Conservation (phyloP, 2,329 filamentous ascomycete genomes). For the Ascochyta lentis region DNA sequence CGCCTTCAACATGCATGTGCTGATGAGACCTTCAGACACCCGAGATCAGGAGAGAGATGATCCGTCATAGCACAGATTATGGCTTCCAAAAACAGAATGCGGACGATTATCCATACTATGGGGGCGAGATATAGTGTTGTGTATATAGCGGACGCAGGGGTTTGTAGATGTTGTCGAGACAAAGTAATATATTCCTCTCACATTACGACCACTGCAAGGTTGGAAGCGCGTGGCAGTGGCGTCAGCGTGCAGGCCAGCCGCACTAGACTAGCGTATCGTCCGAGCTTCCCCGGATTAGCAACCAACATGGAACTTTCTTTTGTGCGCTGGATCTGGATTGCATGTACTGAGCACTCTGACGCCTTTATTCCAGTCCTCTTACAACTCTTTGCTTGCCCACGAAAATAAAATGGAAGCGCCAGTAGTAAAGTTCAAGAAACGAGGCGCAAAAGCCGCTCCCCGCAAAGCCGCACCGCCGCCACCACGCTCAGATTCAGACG, state of each 20-base stretch:
- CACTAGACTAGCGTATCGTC: slow-evolving; percentile 7
- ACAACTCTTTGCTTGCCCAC: not conserved
- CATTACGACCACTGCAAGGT: not conserved
- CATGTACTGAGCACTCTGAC: not conserved
- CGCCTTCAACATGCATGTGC: not conserved
- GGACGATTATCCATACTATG: slow-evolving; percentile 1
- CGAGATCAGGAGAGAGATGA: slow-evolving; percentile 17
- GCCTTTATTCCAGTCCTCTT: no score
- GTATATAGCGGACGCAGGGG: no score
- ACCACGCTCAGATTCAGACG: slow-evolving; percentile 57
- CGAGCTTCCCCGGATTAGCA: slow-evolving; percentile 16
- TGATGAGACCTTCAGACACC: not conserved
- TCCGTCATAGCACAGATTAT: slow-evolving; percentile 16
- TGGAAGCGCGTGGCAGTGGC: not conserved
- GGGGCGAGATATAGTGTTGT: slow-evolving; percentile 7
- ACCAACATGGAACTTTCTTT: slow-evolving; percentile 14
- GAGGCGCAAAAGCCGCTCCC: slow-evolving; percentile 76
- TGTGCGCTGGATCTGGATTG: slow-evolving; percentile 1
- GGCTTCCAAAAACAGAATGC: not conserved
- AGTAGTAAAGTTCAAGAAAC: slow-evolving; percentile 83
- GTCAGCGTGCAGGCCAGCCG: slow-evolving; percentile 2
- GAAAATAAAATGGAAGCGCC: slow-evolving; percentile 51
- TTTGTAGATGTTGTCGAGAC: no score
- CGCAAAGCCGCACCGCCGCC: slow-evolving; percentile 85
- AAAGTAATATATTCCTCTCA: not conserved